phyloP scores from a whole-genome alignment of 768 basidiomycete species.

The Coprinopsis strossmayeri region DNA sequence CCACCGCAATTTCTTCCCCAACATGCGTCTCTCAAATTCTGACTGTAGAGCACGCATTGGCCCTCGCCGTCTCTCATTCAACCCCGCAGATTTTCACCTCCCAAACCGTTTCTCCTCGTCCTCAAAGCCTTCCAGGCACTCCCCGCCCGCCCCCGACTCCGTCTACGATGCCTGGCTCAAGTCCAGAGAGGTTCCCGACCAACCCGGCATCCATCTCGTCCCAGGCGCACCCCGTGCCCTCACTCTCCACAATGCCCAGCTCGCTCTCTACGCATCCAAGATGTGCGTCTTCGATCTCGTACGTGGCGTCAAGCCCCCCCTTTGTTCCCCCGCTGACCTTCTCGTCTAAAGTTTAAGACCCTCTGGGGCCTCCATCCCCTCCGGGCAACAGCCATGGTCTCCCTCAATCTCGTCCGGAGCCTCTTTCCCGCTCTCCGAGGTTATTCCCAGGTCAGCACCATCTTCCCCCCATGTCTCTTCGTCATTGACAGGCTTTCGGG shows the following conservation, averaged over 20 bases:
- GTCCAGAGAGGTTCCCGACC: conserved; percentile 44
- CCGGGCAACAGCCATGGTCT: conserved; percentile 64
- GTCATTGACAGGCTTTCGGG: conserved; percentile 17
- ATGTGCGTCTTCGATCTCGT: conserved; percentile 52
- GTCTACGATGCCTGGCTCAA: conserved; percentile 53
- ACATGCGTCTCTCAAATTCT: conserved; percentile 20
- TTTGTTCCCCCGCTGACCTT: conserved; percentile 8
- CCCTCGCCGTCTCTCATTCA: conserved; percentile 29
- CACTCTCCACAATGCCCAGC: conserved; percentile 44
- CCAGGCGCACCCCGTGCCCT: conserved; percentile 70
- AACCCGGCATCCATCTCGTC: conserved; percentile 40
- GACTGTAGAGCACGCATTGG: conserved; percentile 30
- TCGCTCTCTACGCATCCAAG: conserved; percentile 50
- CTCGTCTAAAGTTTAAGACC: conserved; percentile 28
- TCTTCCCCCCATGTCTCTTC: conserved; percentile 7
- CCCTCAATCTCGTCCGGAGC: conserved; percentile 65
- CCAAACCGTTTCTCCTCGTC: conserved; percentile 21
- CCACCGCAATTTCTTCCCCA: neutral
- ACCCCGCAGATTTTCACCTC: conserved; percentile 29
- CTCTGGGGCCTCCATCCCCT: conserved; percentile 55
- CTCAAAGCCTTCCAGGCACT: conserved; percentile 15
- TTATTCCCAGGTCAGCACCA: conserved; percentile 60
- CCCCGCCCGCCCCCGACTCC: conserved; percentile 19
- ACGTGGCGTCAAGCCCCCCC: conserved; percentile 15
- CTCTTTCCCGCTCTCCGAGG: conserved; percentile 77